Evolutionary conservation across 768 basidiomycete species (phyloP), one percentile per base, ranked within the genome.

Genomic region (Boletales sp.): DNA sequence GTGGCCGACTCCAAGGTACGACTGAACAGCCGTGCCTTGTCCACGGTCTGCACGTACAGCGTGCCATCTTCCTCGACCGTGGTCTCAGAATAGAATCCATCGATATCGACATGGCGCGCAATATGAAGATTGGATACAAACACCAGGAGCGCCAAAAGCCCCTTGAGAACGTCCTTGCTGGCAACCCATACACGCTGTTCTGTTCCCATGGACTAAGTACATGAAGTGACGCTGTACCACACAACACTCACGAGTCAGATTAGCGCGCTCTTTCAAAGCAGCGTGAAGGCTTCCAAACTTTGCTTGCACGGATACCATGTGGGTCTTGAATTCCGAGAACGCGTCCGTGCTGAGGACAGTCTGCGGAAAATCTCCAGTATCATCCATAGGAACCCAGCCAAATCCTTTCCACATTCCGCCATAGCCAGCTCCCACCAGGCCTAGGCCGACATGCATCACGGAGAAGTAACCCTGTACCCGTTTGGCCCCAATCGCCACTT

Each of bases 351-450:
- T 72, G 45, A 89, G 67, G 34, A 72, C 59, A 41, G 73, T 74
- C 57, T 70, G 69, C 15, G 82, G 78, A 29, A 63, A 64, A 29
- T 74, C 74, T 17, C 73, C 72, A 8, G 77, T 73, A 29, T 78
- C 77, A 35, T 78, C 76, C 39, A 78, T 63, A 21, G 79, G 73
- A 37, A 87, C 79, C 78, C 85, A 94, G 31, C 92, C 93, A 55
- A 90, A 89, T 12, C 90, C 92, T 57, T 82, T 87, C 91, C 91
- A 94, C 18, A 74, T 72, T 9, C 79, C 90, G 19, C 77, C 90
- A 45, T 75, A 72, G 5, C 92, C 91, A 4, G 84, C 88, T 15
- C 92, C 92, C 32, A 88, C 78, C n/a, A 90, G 73, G 14, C 90
- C 87, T 15, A 84, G 66, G 1, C 92, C 92, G 40, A 92, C 69